phyloP scores from a whole-genome alignment of 1,139 yeast genomes.

The Saccharomyces uvarum region DNA sequence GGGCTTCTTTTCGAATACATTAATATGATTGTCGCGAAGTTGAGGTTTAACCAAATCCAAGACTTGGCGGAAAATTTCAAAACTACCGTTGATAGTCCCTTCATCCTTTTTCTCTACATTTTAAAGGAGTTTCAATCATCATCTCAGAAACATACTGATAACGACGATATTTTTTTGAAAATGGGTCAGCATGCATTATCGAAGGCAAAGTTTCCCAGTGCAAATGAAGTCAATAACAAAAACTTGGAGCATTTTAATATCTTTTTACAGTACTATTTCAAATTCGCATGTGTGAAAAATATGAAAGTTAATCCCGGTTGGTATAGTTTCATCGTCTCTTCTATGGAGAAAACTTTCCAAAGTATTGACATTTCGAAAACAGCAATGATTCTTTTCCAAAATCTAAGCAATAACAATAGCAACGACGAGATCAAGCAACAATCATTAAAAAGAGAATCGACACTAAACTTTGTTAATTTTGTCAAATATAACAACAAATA shows the following conservation, averaged over 20 bases:
- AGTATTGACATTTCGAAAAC: conserved; percentile 25
- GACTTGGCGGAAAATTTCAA: background rate
- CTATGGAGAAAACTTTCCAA: conserved; percentile 30
- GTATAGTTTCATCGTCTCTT: conserved; percentile 21
- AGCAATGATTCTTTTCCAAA: conserved; percentile 21
- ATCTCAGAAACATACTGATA: conserved; percentile 2
- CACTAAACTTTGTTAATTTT: conserved; percentile 26
- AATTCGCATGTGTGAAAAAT: conserved; percentile 2
- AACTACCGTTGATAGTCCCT: background rate
- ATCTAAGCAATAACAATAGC: conserved; percentile 4
- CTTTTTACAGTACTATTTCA: conserved; percentile 22
- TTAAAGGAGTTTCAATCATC: background rate
- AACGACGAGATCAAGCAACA: conserved; percentile 2
- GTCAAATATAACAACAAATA: conserved; percentile 23
- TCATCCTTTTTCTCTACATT: background rate
- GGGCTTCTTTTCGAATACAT: conserved; percentile 14
- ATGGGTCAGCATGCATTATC: conserved; percentile 21
- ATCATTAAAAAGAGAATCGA: conserved; percentile 14
- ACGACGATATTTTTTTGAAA: conserved; percentile 15
- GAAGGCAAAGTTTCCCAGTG: conserved; percentile 37
- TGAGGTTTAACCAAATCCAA: conserved; percentile 4
- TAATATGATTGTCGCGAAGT: conserved; percentile 8
- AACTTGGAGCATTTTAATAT: conserved; percentile 30
- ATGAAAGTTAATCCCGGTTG: conserved; percentile 15
- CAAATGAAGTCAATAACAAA: conserved; percentile 36